Evolutionary conservation across 2,329 filamentous ascomycete species (phyloP).

Genomic region (Colletotrichum eremochloae): DNA sequence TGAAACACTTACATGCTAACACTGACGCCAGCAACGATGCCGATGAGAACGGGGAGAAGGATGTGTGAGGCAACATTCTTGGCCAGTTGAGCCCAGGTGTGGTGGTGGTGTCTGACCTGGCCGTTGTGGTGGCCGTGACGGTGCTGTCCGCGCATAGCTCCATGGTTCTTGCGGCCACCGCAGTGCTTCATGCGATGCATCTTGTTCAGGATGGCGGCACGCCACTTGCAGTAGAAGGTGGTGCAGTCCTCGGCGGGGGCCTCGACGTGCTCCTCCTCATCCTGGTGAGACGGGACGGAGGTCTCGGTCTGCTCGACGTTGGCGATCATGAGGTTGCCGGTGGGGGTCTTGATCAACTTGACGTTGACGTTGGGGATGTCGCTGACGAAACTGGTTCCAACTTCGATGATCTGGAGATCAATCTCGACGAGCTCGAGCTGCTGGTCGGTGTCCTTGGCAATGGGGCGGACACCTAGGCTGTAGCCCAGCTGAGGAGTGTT

Average conservation of each 20-base stretch:
- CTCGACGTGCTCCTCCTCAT: constrained; percentile 46
- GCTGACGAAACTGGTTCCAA: constrained; percentile 68
- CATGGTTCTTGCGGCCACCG: constrained; percentile 48
- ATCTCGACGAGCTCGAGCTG: constrained; percentile 66
- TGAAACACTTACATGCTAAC: constrained; percentile 69
- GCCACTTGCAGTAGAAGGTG: constrained; percentile 68
- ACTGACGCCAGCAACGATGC: constrained; percentile 75
- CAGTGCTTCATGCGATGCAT: constrained; percentile 53
- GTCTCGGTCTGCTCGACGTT: constrained; percentile 57
- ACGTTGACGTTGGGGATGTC: constrained; percentile 69
- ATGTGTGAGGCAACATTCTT: constrained; percentile 72
- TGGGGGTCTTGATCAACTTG: constrained; percentile 71
- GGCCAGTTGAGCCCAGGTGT: constrained; percentile 62
- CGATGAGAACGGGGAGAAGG: constrained; percentile 76
- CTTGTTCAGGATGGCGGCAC: constrained; percentile 59
- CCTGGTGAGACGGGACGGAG: constrained; percentile 38
- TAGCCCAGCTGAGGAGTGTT: constrained; percentile 61
- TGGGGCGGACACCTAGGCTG: constrained; percentile 58
- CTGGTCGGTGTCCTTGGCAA: constrained; percentile 64
- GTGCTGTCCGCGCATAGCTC: constrained; percentile 43
- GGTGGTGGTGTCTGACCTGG: constrained; percentile 46
- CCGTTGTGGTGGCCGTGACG: constrained; percentile 48
- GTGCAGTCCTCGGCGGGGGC: constrained; percentile 49
- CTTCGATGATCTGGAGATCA: constrained; percentile 71
- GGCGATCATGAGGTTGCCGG: constrained; percentile 68